These are phyloP conservation scores for Torulaspora franciscae DNA, from an alignment of 805 yeast genomes.

Conservation along the genomic window DNA sequence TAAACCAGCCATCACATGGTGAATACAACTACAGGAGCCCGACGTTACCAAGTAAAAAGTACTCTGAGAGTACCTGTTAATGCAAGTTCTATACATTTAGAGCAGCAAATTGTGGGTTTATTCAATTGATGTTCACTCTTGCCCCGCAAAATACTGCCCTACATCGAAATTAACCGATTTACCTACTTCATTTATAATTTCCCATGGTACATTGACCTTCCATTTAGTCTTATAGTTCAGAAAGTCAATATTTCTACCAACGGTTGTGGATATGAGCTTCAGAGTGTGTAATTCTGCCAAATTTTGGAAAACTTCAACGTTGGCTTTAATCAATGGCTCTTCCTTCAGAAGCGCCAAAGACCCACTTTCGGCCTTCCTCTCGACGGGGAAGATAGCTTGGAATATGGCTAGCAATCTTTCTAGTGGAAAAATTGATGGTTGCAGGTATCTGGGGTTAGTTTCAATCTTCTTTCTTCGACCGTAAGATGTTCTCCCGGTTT, in stretches of 20 bases:
- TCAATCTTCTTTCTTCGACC: slow-evolving; percentile 42
- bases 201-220: slow-evolving; percentile 74
- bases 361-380: slow-evolving; percentile 25
- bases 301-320: slow-evolving; percentile 49
- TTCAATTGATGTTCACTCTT: neutral
- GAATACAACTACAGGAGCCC: no score
- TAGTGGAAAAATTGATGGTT: slow-evolving; percentile 69
- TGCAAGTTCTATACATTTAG: no score
- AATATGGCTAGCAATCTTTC: slow-evolving; percentile 79
- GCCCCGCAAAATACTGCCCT: slow-evolving; percentile 47
- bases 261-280: slow-evolving; percentile 44
- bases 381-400: slow-evolving; percentile 56
- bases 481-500: slow-evolving; percentile 42
- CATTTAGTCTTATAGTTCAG: slow-evolving; percentile 67
- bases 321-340: slow-evolving; percentile 35
- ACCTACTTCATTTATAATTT: slow-evolving; percentile 54
- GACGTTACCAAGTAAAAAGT: no score
- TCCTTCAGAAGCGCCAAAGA: slow-evolving; percentile 20
- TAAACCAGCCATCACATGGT: no score
- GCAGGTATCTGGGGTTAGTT: slow-evolving; percentile 55
- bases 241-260: slow-evolving; percentile 44
- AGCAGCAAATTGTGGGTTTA: no score
- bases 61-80: no score
- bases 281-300: slow-evolving; percentile 55
- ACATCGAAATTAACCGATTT: slow-evolving; percentile 62